Evolutionary conservation across 768 basidiomycete genomes (phyloP), one percentile per base, ranked within the genome.

Genomic region (Suillus ampliporus): DNA sequence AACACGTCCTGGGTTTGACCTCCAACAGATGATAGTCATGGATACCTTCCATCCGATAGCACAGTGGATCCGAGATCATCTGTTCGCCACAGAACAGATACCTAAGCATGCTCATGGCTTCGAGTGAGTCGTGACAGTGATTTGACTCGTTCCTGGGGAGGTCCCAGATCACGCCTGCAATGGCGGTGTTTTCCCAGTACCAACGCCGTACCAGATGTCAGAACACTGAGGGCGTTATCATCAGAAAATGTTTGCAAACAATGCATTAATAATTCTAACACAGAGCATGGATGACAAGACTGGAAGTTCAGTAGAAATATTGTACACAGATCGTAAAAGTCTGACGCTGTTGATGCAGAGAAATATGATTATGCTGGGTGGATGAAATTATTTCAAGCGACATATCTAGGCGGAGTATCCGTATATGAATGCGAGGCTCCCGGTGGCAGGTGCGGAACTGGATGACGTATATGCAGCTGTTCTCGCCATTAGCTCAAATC

Each of bases 381-480:
- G 6, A 26, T 13, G 11, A 40, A 19, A 51, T 23, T 23, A n/a
- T 34, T 40, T 75, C 61, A 76, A 40, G 57, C 65, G 48, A 70
- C 74, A 53, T 75, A 75, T 17, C 67, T 64, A 26, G 74, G 74
- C 48, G 74, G 74, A 53, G 69, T 70, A 61, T 75, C 74, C 35
- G 64, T 15, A 53, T 72, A 71, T 15, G 61, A 23, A 40, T 64
- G 60, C 14, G 68, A 43, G 28, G 67, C 65, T 28, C 54, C 58
- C n/a, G n/a, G n/a, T n/a, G n/a, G n/a, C n/a, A 14, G 61, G 52
- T 15, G 71, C 63, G 8, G 67, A 60, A 35, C 66, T 53, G 43
- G 74, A 56, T 34, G 69, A 74, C 41, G 74, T 71, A 60, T 75
- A 75, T 48, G 67, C 74, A 46, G 74, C 74, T 75, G 34, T 50